Base-by-base conservation (phyloP, 495 filamentous ascomycete genomes). In the Trichoderma gamsii region DNA sequence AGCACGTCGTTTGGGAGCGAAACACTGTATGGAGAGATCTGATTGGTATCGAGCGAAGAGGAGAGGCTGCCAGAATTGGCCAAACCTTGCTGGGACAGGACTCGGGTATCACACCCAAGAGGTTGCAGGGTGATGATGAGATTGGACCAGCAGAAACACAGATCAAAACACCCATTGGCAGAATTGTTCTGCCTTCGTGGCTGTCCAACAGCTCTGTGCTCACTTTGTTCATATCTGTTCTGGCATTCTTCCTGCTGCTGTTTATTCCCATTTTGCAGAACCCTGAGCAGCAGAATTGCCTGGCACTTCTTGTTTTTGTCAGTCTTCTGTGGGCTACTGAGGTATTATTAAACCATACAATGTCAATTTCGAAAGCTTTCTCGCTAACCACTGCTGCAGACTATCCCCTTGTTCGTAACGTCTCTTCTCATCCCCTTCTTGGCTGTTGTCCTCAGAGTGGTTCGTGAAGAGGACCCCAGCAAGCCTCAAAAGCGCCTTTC, bases 21-120 rank as follows among this genome's bases (percentile, higher is more conserved):
- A 99, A 99, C 72, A 99, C 95, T 0, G 95, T 99, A 5, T 99
- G 95, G 95, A 82, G 96, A 76, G 95, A 99, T 71, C 94, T 99
- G 87, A 99, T 99, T 73, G 95, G 94, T 67, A 92, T 99, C 70
- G 95, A 99, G 80, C 84, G 95, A 27, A 95, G 96, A 80, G 92
- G 93, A 6, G 93, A 99, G 77, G 95, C 93, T 27, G 95, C 94
- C 15, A 97, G 93, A 69, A 85, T 99, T 70, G 96, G 95, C 18
- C 84, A 87, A 68, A 92, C 92, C 7, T 83, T 99, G 63, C 84
- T 97, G 4, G 93, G 93, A 21, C 82, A 86, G 8, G 90, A 91
- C 41, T 78, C 78, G 4, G 91, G 96, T 68, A 88, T 87, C 15
- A 77, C 85, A 27, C 87, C 88, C 49, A 83, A 87, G 44, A 85